These are phyloP conservation scores for Penicillium sp. DNA, from an alignment of 2,329 filamentous ascomycete genomes.

Conservation along the genomic window DNA sequence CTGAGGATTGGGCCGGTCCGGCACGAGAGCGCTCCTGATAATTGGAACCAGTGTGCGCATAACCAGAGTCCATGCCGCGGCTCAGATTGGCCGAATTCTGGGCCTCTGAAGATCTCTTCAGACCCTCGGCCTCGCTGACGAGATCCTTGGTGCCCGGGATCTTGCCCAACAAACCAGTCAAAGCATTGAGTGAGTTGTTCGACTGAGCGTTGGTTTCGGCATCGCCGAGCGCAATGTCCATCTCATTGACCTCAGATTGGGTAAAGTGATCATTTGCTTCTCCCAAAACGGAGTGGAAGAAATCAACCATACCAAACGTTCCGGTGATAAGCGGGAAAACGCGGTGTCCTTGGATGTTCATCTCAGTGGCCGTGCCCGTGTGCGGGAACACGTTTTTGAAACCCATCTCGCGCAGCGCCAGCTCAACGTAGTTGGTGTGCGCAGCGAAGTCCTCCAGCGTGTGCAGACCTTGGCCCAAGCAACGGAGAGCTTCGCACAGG, in stretches of 20 bases:
- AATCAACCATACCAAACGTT: constrained; percentile 76
- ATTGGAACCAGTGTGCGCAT: constrained; percentile 20
- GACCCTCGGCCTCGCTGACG: constrained; percentile 60
- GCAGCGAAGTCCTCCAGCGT: constrained; percentile 76
- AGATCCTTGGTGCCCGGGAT: constrained; percentile 70
- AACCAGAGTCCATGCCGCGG: constrained; percentile 32
- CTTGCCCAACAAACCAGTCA: constrained; percentile 70
- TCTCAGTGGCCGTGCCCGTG: constrained; percentile 63
- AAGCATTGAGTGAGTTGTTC: constrained; percentile 49
- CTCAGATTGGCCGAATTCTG: constrained; percentile 59
- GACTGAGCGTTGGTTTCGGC: constrained; percentile 54
- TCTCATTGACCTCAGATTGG: constrained; percentile 77
- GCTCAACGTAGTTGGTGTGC: constrained; percentile 79
- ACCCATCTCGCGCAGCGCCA: constrained; percentile 69
- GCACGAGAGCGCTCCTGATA: constrained; percentile 28
- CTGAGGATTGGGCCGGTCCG: constrained; percentile 43
- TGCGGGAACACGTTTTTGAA: constrained; percentile 68
- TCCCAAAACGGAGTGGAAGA: constrained; percentile 71
- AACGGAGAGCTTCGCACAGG: constrained; percentile 74
- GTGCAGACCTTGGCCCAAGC: constrained; percentile 71
- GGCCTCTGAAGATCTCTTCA: constrained; percentile 59
- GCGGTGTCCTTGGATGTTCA: constrained; percentile 61
- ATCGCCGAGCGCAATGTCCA: constrained; percentile 69
- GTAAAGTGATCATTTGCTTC: constrained; percentile 81
- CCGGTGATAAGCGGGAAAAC: constrained; percentile 70